These are phyloP conservation scores for Starmerella bombi DNA, from an alignment of 805 yeast species.

Conservation along the genomic window DNA sequence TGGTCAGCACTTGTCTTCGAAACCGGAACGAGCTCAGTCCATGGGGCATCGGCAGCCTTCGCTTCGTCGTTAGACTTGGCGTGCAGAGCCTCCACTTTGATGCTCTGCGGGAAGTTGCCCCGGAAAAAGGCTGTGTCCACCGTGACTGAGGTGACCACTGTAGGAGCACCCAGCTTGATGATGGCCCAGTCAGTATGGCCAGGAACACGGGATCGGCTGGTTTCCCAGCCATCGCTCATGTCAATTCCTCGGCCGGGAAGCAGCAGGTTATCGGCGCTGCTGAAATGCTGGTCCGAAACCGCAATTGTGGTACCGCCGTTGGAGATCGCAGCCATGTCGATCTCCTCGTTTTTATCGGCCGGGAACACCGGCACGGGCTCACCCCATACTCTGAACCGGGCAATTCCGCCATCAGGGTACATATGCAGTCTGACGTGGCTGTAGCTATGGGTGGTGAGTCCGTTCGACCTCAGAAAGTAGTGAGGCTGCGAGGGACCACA, in stretches of 20 bases:
- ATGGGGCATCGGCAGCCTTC: slow-evolving; percentile 35
- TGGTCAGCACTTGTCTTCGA: slow-evolving; percentile 71
- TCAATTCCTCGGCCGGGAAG: slow-evolving; percentile 91
- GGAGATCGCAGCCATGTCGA: slow-evolving; percentile 70
- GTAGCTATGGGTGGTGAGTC: slow-evolving; percentile 46
- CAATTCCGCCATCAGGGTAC: slow-evolving; percentile 98
- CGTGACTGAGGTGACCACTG: slow-evolving; percentile 41
- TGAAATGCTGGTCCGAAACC: slow-evolving; percentile 86
- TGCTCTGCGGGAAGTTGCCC: slow-evolving; percentile 84
- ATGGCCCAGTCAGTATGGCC: slow-evolving; percentile 91
- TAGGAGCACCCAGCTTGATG: slow-evolving; percentile 62
- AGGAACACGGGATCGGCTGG: slow-evolving; percentile 68
- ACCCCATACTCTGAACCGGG: slow-evolving; percentile 84
- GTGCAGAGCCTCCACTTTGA: slow-evolving; percentile 52
- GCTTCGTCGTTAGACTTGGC: slow-evolving; percentile 28
- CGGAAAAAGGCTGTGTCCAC: slow-evolving; percentile 89
- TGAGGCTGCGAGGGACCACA: slow-evolving; percentile 88
- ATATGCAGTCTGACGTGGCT: slow-evolving; percentile 74
- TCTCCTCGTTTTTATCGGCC: slow-evolving; percentile 31
- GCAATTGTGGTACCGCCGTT: slow-evolving; percentile 82
- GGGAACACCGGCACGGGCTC: slow-evolving; percentile 61
- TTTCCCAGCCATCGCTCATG: slow-evolving; percentile 99
- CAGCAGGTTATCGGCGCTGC: slow-evolving; percentile 76
- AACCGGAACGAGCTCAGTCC: slow-evolving; percentile 55
- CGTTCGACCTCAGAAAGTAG: slow-evolving; percentile 50